phyloP scores from a whole-genome alignment of 805 yeast species.

The Starmerella davenportii region DNA sequence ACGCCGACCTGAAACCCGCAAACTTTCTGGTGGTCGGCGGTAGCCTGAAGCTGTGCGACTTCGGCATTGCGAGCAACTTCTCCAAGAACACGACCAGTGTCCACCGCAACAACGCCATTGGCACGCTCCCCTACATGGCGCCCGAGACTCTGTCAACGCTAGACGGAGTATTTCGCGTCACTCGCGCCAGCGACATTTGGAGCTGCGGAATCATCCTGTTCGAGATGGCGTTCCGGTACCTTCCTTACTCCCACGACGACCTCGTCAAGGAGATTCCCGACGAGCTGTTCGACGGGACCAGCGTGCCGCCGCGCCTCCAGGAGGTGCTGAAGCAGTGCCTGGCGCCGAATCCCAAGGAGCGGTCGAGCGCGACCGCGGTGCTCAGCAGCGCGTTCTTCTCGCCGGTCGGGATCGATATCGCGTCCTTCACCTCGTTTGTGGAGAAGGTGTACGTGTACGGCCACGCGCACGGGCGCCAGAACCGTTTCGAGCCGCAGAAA shows the following conservation, averaged over 20 bases:
- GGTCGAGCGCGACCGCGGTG: slow-evolving; percentile 49
- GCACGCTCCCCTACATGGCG: slow-evolving; percentile 96
- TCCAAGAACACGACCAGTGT: slow-evolving; percentile 84
- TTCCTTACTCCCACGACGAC: slow-evolving; percentile 39
- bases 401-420: slow-evolving; percentile 55
- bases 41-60: slow-evolving; percentile 70
- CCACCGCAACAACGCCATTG: slow-evolving; percentile 77
- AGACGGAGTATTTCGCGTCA: slow-evolving; percentile 43
- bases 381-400: slow-evolving; percentile 48
- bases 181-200: slow-evolving; percentile 94
- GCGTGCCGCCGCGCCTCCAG: slow-evolving; percentile 26
- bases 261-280: neutral
- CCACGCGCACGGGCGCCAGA: slow-evolving; percentile 47
- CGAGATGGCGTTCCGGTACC: slow-evolving; percentile 85
- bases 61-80: slow-evolving; percentile 79
- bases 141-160: slow-evolving; percentile 57
- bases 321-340: slow-evolving; percentile 60
- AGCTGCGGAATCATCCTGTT: slow-evolving; percentile 91
- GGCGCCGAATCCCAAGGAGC: slow-evolving; percentile 44
- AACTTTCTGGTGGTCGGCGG: slow-evolving; percentile 78
- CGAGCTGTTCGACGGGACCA: slow-evolving; percentile 6
- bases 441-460: slow-evolving; percentile 60
- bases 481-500: slow-evolving; percentile 17
- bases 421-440: slow-evolving; percentile 28
- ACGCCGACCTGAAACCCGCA: slow-evolving; percentile 92